Evolutionary conservation across 83 land plant species (phyloP).

Genomic region (Picea abies): DNA sequence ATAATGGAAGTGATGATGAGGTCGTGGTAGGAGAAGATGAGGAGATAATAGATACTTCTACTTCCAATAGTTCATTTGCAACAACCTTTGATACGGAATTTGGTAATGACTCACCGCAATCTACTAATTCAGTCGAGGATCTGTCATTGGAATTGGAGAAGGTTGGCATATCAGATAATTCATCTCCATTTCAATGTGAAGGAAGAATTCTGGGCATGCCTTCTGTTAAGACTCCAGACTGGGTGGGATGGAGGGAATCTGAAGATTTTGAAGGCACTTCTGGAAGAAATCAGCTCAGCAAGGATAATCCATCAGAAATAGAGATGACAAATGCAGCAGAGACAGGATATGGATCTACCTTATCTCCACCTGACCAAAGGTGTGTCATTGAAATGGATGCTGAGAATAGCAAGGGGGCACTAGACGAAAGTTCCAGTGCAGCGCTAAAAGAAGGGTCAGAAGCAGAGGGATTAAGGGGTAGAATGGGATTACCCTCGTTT

Average conservation of each 20-base stretch:
- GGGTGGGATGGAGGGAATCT: constrained; percentile 52
- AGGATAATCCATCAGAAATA: constrained; percentile 12
- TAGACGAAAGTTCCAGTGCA: constrained; percentile 14
- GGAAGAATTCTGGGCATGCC: constrained; percentile 21
- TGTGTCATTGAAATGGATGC: neutral
- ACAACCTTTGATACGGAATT: neutral
- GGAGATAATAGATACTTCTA: constrained; percentile 25
- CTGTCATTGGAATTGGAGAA: constrained; percentile 1
- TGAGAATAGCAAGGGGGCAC: neutral
- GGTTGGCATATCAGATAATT: constrained; percentile 27
- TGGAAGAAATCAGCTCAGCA: constrained; percentile 32
- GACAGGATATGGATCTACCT: neutral
- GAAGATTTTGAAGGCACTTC: constrained; percentile 40
- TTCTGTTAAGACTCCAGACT: constrained; percentile 43
- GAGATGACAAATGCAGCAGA: neutral
- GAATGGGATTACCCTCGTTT: constrained; percentile 44
- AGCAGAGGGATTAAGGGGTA: constrained; percentile 21
- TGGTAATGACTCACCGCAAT: neutral
- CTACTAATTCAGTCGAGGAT: neutral
- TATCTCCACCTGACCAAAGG: constrained; percentile 2
- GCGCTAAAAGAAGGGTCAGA: constrained; percentile 28
- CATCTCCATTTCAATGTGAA: constrained; percentile 34
- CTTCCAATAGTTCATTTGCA: neutral
- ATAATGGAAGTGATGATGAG: constrained; percentile 66
- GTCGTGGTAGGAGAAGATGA: constrained; percentile 69